Percentiles rank a stretch among this genome's conserved stretches.
These are phyloP conservation scores for Saccharomycopsis phalli DNA, from an alignment of 1,139 yeast species.

Conservation along the genomic window DNA sequence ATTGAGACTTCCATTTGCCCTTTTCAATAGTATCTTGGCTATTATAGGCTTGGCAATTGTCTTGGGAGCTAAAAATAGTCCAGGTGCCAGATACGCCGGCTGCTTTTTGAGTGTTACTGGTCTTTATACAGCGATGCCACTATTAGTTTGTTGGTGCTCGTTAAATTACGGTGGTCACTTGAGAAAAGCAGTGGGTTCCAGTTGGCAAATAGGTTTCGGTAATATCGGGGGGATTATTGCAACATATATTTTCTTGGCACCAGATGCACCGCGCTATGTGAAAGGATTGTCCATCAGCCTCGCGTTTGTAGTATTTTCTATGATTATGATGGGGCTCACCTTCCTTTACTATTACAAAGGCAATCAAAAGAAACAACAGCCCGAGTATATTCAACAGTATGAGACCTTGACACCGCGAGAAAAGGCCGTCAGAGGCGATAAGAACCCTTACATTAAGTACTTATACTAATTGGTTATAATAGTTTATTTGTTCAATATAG, in stretches of 20 bases:
- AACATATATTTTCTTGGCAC: slow-evolving; percentile 48
- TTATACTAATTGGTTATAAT: slow-evolving; percentile 12
- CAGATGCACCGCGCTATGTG: slow-evolving; percentile 52
- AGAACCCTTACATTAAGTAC: slow-evolving; percentile 17
- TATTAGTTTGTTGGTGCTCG: slow-evolving; percentile 63
- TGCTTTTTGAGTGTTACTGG: slow-evolving; percentile 63
- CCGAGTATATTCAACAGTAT: slow-evolving; percentile 10
- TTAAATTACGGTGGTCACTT: slow-evolving; percentile 56
- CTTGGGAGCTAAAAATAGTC: slow-evolving; percentile 24
- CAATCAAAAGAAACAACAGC: slow-evolving; percentile 11
- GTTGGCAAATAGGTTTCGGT: slow-evolving; percentile 74
- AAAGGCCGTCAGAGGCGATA: slow-evolving; percentile 17
- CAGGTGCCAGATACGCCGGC: slow-evolving; percentile 52
- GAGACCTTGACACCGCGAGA: slow-evolving; percentile 12
- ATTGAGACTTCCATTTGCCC: slow-evolving; percentile 41
- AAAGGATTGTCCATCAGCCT: slow-evolving; percentile 38
- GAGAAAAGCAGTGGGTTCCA: slow-evolving; percentile 64
- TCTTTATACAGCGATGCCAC: slow-evolving; percentile 65
- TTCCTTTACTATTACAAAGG: slow-evolving; percentile 9
- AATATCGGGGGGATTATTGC: slow-evolving; percentile 77
- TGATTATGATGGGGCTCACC: slow-evolving; percentile 3
- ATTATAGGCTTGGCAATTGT: slow-evolving; percentile 51
- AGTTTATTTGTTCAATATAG: neutral
- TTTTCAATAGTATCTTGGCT: slow-evolving; percentile 36
- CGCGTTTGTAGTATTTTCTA: slow-evolving; percentile 17